Evolutionary conservation across 176 grass and related monocot genomes (phyloP), one percentile per base, ranked within the genome.

Genomic region (Aegilops speltoides): DNA sequence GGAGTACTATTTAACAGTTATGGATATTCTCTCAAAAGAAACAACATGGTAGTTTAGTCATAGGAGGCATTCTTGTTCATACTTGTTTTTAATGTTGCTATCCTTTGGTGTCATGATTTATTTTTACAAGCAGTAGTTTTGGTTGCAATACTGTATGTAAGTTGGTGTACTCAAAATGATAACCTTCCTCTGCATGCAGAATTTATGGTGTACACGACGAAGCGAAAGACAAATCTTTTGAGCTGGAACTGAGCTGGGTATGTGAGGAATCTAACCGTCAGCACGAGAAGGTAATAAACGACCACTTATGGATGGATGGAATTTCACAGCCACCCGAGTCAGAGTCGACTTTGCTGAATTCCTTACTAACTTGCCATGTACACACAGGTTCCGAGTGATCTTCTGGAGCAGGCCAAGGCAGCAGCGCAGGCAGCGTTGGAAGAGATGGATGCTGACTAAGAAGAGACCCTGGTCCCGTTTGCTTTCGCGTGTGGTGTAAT

Each of bases 401-500:
- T 93, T 23, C 76, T 92, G 78, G 83, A 90, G 85, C 85, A 90
- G 85, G 94, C 87, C 28, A 93, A 93, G 83, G 64, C 83, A 28
- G 91, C 91, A 34, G 91, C 94, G 8, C 93, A 91, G 82, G 89
- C 86, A 10, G 94, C 91, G 33, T 79, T 96, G 3, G 91, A 96
- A 83, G 94, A 93, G 86, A 96, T 96, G 94, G 94, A 94, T 66
- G 91, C 94, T 3, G 94, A 93, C 84, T 96, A 85, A 68, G 66
- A 73, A 40, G 83, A 23, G 74, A 52, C 37, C 1, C 2, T 22
- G 7, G 56, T 32, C 26, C 37, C 8, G 23, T 69, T 48, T 23
- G 0, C 80, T 82, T 54, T 54, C 28, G 36, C 64, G 65, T 4
- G 2, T 69, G 11, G 45, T 69, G 64, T 70, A 69, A 69, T 45